phyloP scores from a whole-genome alignment of 305 asterid genomes.

The Caryopteris hybrid region DNA sequence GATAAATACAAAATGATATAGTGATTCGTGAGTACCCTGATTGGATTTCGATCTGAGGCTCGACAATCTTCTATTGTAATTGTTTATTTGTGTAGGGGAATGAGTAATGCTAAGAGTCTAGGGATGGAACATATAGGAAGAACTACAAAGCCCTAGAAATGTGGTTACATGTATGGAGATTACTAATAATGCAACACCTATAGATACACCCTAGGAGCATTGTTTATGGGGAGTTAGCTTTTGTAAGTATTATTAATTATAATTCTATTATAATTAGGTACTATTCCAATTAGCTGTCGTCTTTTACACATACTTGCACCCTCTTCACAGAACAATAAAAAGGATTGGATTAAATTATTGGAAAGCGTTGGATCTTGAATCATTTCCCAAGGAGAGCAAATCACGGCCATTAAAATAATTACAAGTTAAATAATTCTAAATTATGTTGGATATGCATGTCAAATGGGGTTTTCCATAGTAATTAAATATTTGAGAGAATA shows the following conservation, averaged over 20 bases:
- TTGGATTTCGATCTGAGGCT: too few species aligned
- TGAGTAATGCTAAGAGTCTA: too few species aligned
- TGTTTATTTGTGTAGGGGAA: too few species aligned
- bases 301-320: constrained; percentile 21
- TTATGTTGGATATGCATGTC: not conserved
- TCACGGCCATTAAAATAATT: constrained; percentile 17
- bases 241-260: not conserved
- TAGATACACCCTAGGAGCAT: constrained; percentile 10
- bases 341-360: not conserved
- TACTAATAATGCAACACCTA: constrained; percentile 5
- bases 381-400: constrained; percentile 9
- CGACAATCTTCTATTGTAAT: too few species aligned
- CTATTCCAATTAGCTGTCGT: constrained; percentile 10
- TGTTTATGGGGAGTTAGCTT: constrained; percentile 5
- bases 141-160: not conserved
- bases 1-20: too few species aligned
- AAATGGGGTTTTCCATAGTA: too few species aligned
- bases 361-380: not conserved
- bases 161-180: not conserved
- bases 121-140: not conserved
- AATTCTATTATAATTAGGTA: not conserved
- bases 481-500: not conserved
- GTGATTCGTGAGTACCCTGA: too few species aligned
- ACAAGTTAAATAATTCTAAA: not conserved
- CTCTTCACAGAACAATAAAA: constrained; percentile 12